These are phyloP conservation scores for Aspergillus brunneoviolaceus DNA, from an alignment of 2,329 filamentous ascomycete species.

Conservation along the genomic window DNA sequence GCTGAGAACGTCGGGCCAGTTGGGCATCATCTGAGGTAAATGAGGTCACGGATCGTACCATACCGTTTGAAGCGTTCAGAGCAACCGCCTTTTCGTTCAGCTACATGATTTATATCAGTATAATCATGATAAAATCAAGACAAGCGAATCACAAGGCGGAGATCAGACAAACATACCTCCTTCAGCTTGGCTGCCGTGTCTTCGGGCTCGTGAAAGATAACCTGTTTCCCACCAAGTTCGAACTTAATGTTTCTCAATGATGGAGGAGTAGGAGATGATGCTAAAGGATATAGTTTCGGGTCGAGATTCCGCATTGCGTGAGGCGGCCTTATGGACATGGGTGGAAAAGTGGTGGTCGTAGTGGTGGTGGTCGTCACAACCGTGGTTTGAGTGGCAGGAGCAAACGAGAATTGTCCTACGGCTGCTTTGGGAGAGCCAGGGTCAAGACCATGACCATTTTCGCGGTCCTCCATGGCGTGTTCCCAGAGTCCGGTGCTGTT, in stretches of 20 bases:
- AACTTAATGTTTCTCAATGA: slow-evolving; percentile 77
- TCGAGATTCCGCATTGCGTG: slow-evolving; percentile 71
- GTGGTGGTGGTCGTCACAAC: slow-evolving; percentile 88
- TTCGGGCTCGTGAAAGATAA: slow-evolving; percentile 64
- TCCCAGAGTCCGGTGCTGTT: background rate
- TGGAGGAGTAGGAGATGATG: slow-evolving; percentile 75
- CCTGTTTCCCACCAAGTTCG: slow-evolving; percentile 61
- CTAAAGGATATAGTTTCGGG: slow-evolving; percentile 85
- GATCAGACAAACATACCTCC: slow-evolving; percentile 46
- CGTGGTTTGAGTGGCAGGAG: slow-evolving; percentile 63
- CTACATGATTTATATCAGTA: slow-evolving; percentile 30
- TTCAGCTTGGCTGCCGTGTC: slow-evolving; percentile 54
- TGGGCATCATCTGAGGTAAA: slow-evolving; percentile 43
- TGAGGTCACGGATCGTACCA: slow-evolving; percentile 46
- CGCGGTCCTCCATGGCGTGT: slow-evolving; percentile 32
- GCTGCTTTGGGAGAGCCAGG: slow-evolving; percentile 38
- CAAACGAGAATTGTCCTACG: slow-evolving; percentile 61
- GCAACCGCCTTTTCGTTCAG: slow-evolving; percentile 46
- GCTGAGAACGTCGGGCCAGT: slow-evolving; percentile 28
- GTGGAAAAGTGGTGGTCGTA: slow-evolving; percentile 77
- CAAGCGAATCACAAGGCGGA: background rate
- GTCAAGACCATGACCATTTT: slow-evolving; percentile 19
- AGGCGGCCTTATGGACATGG: slow-evolving; percentile 74
- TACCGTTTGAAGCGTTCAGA: slow-evolving; percentile 49
- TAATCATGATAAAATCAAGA: background rate